Evolutionary conservation across 441 rosid genomes (phyloP), one percentile per base, ranked within the genome.

Genomic region (Gossypium lobatum): DNA sequence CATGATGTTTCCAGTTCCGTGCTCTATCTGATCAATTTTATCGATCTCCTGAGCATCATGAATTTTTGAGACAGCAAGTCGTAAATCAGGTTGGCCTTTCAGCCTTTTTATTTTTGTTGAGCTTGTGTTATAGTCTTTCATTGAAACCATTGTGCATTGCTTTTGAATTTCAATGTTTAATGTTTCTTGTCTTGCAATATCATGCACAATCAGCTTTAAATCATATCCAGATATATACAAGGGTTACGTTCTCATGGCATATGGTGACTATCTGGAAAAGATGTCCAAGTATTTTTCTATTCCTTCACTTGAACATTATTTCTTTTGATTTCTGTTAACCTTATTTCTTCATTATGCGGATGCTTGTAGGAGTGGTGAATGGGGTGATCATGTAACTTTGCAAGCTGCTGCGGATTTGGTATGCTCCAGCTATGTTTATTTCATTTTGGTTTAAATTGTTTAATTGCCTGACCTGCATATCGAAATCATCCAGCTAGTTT

Each of bases 401-500:
- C 88, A 85, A 80, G 88, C 88, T 78, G 86, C 86, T 65, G 80
- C 86, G 70, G 88, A 85, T 82, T 76, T 77, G 77, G 88, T 85
- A 85, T 50, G 82, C 21, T 9, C 71, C 17, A 48, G 72, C 28
- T 13, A 11, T 14, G 11, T 20, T 9, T 6, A 13, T 73, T 52
- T 52, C 18, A 13, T 28, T 53, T 74, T 42, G 48, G 72, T 21
- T 37, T 16, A 26, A 21, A 21, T 50, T 68, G 17, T 23, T 59
- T 59, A 59, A 13, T 59, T 20, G 7, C 26, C 34, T 3, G 18
- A 10, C 54, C 26, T 31, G 58, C 64, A 20, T 59, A 26, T 75
- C 55, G 4, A 10, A 68, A 64, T 55, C 50, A 25, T 53, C 14
- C 71, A 26, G 20, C 39, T 69, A 17, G 54, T 61, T 64, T 39